Evolutionary conservation across 1,284 basidiomycete species (phyloP).

Genomic region (Ustilago bromivora): DNA sequence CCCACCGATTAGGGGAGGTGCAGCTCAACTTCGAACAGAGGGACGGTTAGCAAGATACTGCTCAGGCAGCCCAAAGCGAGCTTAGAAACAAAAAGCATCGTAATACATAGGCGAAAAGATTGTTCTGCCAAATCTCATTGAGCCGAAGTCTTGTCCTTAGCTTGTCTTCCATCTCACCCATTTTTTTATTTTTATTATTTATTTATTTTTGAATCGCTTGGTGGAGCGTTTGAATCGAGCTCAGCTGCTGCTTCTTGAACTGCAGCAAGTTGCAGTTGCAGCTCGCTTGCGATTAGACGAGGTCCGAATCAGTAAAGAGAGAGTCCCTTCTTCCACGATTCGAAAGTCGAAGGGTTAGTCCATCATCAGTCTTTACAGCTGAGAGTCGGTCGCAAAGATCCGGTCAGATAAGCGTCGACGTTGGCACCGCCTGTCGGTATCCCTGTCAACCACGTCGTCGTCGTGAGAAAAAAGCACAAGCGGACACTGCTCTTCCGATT

Average conservation of each 20-base stretch:
- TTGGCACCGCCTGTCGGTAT: not conserved
- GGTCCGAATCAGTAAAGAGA: not conserved
- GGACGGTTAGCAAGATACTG: not conserved
- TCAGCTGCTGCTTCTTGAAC: not conserved
- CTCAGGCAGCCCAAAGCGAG: not conserved
- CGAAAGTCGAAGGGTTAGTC: not conserved
- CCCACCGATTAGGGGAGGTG: not conserved
- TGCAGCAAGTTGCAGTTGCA: not conserved
- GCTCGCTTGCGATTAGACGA: conserved; percentile 3
- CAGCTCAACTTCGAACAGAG: not conserved
- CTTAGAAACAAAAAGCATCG: not conserved
- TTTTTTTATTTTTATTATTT: not conserved
- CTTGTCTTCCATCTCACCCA: conserved; percentile 1
- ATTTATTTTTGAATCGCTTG: too few species aligned
- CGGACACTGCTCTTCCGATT: not conserved
- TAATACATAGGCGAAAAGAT: not conserved
- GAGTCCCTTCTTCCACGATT: not conserved
- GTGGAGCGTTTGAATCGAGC: not conserved
- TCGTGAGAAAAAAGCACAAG: conserved; percentile 1
- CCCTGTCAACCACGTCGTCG: not conserved
- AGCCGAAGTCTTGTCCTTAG: conserved; percentile 3
- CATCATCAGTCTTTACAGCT: not conserved
- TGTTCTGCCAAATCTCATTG: conserved; percentile 5
- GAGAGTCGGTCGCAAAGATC: not conserved
- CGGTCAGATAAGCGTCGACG: not conserved